phyloP scores from a whole-genome alignment of 2,329 filamentous ascomycete species.

The Penicillium sp. region DNA sequence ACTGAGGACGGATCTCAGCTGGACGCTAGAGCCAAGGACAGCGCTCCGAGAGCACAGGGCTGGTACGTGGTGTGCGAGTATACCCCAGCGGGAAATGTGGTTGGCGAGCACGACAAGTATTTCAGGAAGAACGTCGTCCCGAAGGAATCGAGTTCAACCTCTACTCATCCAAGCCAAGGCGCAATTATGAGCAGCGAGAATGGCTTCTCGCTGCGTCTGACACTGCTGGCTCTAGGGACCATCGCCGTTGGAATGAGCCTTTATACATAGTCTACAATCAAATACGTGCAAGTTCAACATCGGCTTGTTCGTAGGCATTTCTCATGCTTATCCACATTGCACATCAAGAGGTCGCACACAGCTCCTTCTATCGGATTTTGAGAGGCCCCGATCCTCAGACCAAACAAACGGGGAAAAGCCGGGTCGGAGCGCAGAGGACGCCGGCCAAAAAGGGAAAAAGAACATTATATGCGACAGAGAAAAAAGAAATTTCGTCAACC shows the following conservation, averaged over 20 bases:
- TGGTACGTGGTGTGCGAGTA: slow-evolving; percentile 72
- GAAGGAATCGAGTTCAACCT: slow-evolving; percentile 5
- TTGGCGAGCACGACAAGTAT: slow-evolving; percentile 29
- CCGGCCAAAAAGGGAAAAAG: slow-evolving; percentile 26
- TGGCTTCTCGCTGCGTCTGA: slow-evolving; percentile 4
- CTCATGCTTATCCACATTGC: slow-evolving; percentile 32
- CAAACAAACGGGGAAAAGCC: slow-evolving; percentile 30
- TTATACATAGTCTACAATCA: slow-evolving; percentile 10
- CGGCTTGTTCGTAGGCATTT: slow-evolving; percentile 27
- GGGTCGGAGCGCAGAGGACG: slow-evolving; percentile 23
- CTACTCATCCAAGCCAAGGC: slow-evolving; percentile 6
- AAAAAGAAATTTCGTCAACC: slow-evolving; percentile 33
- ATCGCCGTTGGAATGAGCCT: slow-evolving; percentile 16
- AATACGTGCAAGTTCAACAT: slow-evolving; percentile 3
- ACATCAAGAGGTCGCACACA: slow-evolving; percentile 24
- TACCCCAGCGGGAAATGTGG: slow-evolving; percentile 64
- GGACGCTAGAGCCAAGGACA: slow-evolving; percentile 6
- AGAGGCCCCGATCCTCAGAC: slow-evolving; percentile 26
- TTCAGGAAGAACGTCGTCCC: slow-evolving; percentile 33
- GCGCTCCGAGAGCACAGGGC: slow-evolving; percentile 40
- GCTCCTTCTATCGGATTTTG: slow-evolving; percentile 29
- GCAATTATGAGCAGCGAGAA: slow-evolving; percentile 2
- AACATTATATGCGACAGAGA: slow-evolving; percentile 33
- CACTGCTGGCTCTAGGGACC: slow-evolving; percentile 9
- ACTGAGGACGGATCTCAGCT: neutral